These are phyloP conservation scores for Raphanus raphanistrum DNA, from an alignment of 345 rosid species.

Conservation along the genomic window DNA sequence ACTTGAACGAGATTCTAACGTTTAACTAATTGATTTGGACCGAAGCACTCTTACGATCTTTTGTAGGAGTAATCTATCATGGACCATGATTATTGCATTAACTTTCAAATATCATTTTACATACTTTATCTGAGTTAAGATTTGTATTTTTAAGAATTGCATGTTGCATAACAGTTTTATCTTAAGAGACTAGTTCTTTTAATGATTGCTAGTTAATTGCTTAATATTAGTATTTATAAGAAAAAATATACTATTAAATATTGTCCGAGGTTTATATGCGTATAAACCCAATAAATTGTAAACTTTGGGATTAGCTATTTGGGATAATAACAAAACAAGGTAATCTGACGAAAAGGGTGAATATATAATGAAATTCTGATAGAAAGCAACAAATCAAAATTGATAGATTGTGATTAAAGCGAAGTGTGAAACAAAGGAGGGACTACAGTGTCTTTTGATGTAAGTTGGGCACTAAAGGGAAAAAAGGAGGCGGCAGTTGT, in stretches of 20 bases:
- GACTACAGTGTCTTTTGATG: constrained; percentile 4
- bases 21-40: neutral
- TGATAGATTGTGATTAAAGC: constrained; percentile 24
- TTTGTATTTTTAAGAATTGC: neutral
- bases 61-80: neutral
- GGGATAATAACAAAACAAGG: neutral
- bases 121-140: neutral
- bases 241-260: too few relatives aligned
- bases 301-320: neutral
- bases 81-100: neutral
- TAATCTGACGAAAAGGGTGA: neutral
- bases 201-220: neutral
- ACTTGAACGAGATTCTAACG: neutral
- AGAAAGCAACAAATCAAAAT: neutral
- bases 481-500: constrained; percentile 30
- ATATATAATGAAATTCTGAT: neutral
- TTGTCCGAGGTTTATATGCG: neutral
- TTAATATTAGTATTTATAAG: neutral
- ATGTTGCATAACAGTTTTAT: too few relatives aligned
- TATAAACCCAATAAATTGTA: neutral
- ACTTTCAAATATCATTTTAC: neutral
- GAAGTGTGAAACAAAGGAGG: constrained; percentile 14
- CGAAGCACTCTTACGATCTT: neutral
- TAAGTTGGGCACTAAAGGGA: neutral
- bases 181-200: too few relatives aligned